A percentile compares a stretch with the other conserved stretches of the same genome.
phyloP scores from a whole-genome alignment of 257 asterid species.

The Salvia miltiorrhiza region DNA sequence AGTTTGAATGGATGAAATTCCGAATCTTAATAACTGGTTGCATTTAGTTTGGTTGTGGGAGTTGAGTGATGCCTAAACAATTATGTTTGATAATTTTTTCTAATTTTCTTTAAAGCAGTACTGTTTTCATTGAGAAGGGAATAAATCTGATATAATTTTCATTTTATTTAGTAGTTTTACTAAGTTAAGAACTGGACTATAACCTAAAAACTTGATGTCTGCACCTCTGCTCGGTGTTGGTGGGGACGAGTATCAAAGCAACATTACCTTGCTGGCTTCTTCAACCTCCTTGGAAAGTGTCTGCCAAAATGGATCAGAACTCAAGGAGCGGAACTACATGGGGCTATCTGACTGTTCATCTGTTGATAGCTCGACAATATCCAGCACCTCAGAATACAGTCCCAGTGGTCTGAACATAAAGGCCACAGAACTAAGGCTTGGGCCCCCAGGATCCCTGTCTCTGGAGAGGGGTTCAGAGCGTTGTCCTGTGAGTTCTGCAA shows the following conservation, averaged over 20 bases:
- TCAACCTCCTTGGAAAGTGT: conserved; percentile 43
- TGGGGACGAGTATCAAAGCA: conserved; percentile 47
- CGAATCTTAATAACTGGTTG: background rate
- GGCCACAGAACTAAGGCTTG: conserved; percentile 72
- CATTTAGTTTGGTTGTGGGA: background rate
- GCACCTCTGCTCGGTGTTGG: conserved; percentile 45
- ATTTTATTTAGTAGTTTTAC: conserved; percentile 15
- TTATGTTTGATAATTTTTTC: background rate
- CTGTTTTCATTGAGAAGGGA: background rate
- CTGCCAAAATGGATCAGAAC: conserved; percentile 35
- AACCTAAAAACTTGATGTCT: conserved; percentile 42
- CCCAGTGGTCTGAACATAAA: conserved; percentile 46
- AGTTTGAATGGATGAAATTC: background rate
- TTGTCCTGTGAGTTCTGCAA: conserved; percentile 28
- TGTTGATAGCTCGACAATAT: conserved; percentile 55
- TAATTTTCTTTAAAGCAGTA: background rate
- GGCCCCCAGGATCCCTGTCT: conserved; percentile 65
- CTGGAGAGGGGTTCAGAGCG: conserved; percentile 42
- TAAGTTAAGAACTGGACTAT: conserved; percentile 16
- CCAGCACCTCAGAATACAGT: conserved; percentile 38
- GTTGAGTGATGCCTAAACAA: background rate
- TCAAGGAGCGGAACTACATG: conserved; percentile 68
- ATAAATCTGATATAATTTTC: conserved; percentile 9
- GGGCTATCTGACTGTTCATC: conserved; percentile 71
- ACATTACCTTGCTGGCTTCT: conserved; percentile 46